A percentile compares a stretch with the other conserved stretches of the same genome.
These are phyloP conservation scores for Rhodomyrtus psidioides DNA, from an alignment of 441 rosid species.

Conservation along the genomic window DNA sequence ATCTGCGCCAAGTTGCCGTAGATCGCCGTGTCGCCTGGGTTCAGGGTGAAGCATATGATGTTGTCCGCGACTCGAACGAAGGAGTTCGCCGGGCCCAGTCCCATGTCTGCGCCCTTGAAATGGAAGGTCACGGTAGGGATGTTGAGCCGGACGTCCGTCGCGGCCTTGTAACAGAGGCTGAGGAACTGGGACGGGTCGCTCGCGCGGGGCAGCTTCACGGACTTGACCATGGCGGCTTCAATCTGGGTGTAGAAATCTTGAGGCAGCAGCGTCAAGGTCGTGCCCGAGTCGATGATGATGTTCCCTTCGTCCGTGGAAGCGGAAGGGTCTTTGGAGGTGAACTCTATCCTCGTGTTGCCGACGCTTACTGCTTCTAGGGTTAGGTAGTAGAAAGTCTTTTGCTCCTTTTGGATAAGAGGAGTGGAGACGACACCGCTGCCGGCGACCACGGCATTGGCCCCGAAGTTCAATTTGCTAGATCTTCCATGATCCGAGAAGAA, in stretches of 20 bases:
- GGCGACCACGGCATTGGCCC: constrained; percentile 8
- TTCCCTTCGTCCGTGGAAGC: constrained; percentile 9
- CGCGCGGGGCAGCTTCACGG: background rate
- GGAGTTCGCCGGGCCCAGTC: constrained; percentile 5
- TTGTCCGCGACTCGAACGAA: constrained; percentile 9
- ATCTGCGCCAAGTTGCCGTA: constrained; percentile 37
- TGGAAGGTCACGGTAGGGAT: constrained; percentile 28
- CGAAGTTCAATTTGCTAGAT: constrained; percentile 29
- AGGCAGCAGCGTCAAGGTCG: constrained; percentile 26
- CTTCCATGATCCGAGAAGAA: background rate
- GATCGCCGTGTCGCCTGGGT: constrained; percentile 1
- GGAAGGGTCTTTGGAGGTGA: background rate
- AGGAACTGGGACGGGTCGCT: background rate
- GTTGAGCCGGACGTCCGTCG: background rate
- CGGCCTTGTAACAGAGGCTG: constrained; percentile 19
- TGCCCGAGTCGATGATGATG: constrained; percentile 45
- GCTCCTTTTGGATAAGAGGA: constrained; percentile 4
- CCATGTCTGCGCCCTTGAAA: constrained; percentile 35
- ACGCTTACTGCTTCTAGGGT: constrained; percentile 30
- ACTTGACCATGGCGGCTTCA: constrained; percentile 9
- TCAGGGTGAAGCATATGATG: constrained; percentile 17
- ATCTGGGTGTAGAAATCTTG: constrained; percentile 6
- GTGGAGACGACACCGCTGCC: constrained; percentile 28
- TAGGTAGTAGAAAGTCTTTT: constrained; percentile 10
- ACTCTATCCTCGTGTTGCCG: constrained; percentile 4